Base-by-base conservation (phyloP, 2,329 filamentous ascomycete genomes). In the Fusarium sp. region DNA sequence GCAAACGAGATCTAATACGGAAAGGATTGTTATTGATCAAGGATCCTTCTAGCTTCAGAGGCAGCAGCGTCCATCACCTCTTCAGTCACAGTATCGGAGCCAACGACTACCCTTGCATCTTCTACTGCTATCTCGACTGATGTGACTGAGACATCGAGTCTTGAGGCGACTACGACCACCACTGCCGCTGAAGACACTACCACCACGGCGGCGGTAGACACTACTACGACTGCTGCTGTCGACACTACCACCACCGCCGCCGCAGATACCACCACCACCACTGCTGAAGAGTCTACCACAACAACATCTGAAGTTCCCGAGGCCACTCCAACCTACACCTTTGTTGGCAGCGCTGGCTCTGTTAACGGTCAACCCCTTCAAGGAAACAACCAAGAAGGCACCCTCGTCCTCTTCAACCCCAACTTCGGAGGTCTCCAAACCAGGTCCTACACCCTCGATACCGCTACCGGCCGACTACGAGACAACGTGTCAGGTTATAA, bases 1-100 rank as follows among this genome's bases (percentile, higher is more conserved):
- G 2, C 6, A 6, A 8, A 3, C 1, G 6, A 8, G 6, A 6
- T 9, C 1, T 4, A 6, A 2, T 3, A n/a, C 7, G 4, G 5
- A n/a, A 13, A 12, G 31, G 12, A 34, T 34, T 12, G 31, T 6
- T 25, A 13, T 10, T 51, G 3, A 51, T n/a, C n/a, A 25, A 15
- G 13, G 7, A 8, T 12, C 3, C 2, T 32, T 1, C n/a, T n/a
- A 26, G 26, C 26, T 8, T 12, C 31, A 2, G 15, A 41, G 10
- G 11, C 15, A 0, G 12, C 1, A 0, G 12, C 1, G 5, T 26
- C 15, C 4, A 28, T 9, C 1, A 34, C 11, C 6, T 40, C 35
- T 1, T 12, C 13, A 35, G 5, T n/a, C 2, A 7, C n/a, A 13
- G 9, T n/a, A 1, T 10, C 31, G 6, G 12, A 29, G 11, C 4